Evolutionary conservation across 108 stramenopile genomes (phyloP).

Genomic region (Nitzschia sp.): DNA sequence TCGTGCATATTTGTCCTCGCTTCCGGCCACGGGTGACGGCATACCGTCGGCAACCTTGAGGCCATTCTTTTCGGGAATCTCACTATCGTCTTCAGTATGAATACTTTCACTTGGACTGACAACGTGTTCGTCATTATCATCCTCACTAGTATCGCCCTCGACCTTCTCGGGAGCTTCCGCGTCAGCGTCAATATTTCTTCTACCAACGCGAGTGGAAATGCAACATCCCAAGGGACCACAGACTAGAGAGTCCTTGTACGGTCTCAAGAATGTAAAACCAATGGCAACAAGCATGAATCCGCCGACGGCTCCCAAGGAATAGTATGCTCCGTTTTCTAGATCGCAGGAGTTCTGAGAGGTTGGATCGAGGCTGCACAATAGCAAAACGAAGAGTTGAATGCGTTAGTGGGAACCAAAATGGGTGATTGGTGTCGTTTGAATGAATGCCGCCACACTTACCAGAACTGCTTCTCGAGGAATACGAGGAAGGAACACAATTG

Average conservation of each 20-base stretch:
- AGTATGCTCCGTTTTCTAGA: constrained; percentile 1
- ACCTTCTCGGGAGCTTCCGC: background rate
- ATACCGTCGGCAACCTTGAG: background rate
- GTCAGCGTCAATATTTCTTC: too few species aligned
- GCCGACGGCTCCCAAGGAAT: background rate
- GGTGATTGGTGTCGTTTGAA: too few species aligned
- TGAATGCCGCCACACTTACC: constrained; percentile 15
- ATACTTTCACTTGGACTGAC: background rate
- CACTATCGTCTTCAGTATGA: background rate
- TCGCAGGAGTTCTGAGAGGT: constrained; percentile 4
- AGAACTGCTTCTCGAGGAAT: constrained; percentile 15
- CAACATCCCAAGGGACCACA: constrained; percentile 1
- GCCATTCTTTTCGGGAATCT: background rate
- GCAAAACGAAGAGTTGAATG: background rate
- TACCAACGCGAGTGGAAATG: constrained; percentile 6
- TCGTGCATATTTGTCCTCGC: background rate
- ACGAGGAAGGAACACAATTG: constrained; percentile 20
- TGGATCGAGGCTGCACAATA: background rate
- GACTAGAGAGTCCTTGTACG: constrained; percentile 3
- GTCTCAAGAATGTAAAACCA: background rate
- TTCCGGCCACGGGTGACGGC: background rate
- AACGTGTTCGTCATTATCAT: constrained; percentile 1
- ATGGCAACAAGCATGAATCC: constrained; percentile 10
- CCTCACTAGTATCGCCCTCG: background rate
- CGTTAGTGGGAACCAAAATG: background rate